A percentile compares a stretch with the other conserved stretches of the same genome.
phyloP scores from a whole-genome alignment of 2,329 filamentous ascomycete species.

The Fusarium domesticum region DNA sequence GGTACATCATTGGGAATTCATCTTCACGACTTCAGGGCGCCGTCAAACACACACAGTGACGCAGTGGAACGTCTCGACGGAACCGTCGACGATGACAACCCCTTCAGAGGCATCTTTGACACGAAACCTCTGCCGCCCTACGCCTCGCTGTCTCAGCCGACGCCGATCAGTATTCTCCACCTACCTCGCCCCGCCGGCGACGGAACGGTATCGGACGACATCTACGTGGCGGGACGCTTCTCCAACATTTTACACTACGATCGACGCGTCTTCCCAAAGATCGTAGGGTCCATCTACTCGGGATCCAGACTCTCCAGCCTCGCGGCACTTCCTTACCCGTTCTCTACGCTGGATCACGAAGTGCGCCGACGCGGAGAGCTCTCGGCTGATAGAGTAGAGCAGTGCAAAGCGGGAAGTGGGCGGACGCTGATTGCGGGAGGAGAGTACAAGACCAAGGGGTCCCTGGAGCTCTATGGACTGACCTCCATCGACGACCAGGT shows the following conservation, averaged over 20 bases:
- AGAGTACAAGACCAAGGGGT: constrained; percentile 89
- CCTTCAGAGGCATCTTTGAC: constrained; percentile 46
- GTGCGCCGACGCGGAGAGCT: constrained; percentile 54
- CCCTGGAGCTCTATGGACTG: constrained; percentile 79
- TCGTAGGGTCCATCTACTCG: constrained; percentile 77
- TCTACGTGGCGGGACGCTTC: constrained; percentile 86
- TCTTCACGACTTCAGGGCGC: constrained; percentile 70
- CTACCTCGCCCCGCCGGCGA: constrained; percentile 55
- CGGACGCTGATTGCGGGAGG: constrained; percentile 78
- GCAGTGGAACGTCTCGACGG: constrained; percentile 37
- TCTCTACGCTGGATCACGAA: constrained; percentile 60
- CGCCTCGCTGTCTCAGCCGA: constrained; percentile 73
- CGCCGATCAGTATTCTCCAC: constrained; percentile 79
- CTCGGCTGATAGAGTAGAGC: constrained; percentile 51
- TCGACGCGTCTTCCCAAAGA: constrained; percentile 74
- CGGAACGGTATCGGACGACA: constrained; percentile 66
- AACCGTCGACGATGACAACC: constrained; percentile 25
- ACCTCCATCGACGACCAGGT: constrained; percentile 30
- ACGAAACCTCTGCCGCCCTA: constrained; percentile 55
- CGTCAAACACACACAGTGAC: constrained; percentile 33
- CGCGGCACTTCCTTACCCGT: constrained; percentile 65
- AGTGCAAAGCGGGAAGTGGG: constrained; percentile 52
- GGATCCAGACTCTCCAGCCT: constrained; percentile 76
- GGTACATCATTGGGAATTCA: constrained; percentile 80
- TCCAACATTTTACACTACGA: constrained; percentile 88